Conservation (phyloP, 208 protist species). For the Acanthamoeba quina region DNA sequence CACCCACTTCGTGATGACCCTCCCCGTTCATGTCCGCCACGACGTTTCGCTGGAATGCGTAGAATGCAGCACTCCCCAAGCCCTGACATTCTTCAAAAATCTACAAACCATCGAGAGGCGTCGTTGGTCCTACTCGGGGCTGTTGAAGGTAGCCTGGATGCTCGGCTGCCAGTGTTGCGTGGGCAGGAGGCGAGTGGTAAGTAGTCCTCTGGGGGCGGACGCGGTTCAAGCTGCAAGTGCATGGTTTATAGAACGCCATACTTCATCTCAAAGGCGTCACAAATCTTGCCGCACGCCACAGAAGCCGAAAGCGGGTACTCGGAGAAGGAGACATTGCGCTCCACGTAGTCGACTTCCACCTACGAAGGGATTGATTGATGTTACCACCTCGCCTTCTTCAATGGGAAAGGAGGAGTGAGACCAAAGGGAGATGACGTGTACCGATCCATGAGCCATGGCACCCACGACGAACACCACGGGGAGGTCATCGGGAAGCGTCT, state of each 20-base stretch:
- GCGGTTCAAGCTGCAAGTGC: too few species aligned
- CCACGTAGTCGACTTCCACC: slow-evolving; percentile 88
- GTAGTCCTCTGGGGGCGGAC: too few species aligned
- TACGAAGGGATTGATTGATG: background rate
- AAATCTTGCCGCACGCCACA: slow-evolving; percentile 74
- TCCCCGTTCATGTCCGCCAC: too few species aligned
- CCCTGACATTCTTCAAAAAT: too few species aligned
- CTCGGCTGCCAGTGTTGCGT: too few species aligned
- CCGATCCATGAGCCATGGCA: slow-evolving; percentile 89
- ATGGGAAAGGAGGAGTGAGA: background rate
- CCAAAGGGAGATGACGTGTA: background rate
- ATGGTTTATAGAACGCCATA: slow-evolving; percentile 73
- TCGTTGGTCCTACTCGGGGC: too few species aligned
- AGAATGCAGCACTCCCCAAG: too few species aligned
- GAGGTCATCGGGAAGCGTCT: slow-evolving; percentile 64
- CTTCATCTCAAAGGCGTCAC: slow-evolving; percentile 69
- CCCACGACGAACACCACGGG: slow-evolving; percentile 93
- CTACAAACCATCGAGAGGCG: too few species aligned
- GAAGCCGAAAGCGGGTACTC: slow-evolving; percentile 90
- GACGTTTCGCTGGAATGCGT: too few species aligned
- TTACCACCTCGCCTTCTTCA: background rate
- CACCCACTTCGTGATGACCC: too few species aligned
- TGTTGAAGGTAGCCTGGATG: too few species aligned
- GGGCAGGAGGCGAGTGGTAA: too few species aligned
- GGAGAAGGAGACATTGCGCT: slow-evolving; percentile 90